Evolutionary conservation across 257 asterid genomes (phyloP), one percentile per base, ranked within the genome.

Genomic region (Nicotiana undulata): DNA sequence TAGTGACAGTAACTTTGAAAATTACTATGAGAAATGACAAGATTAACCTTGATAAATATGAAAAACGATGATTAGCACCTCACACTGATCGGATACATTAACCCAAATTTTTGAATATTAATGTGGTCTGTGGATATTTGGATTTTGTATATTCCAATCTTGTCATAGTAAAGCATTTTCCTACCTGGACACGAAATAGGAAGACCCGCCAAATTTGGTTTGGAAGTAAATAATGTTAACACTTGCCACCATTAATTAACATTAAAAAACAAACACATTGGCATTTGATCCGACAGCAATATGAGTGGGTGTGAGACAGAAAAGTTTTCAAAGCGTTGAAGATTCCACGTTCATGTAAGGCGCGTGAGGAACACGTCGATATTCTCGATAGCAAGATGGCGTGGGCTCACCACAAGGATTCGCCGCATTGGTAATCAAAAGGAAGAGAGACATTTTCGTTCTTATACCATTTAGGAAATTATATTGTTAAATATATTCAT

Each of bases 351-450:
- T 4, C 58, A 68, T 44, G 58, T 44, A 5, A 1, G 77, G 77
- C n/a, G 58, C 34, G 77, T 70, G 58, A 12, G 20, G 1, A 70
- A 3, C 77, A 70, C 32, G 58, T 6, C 2, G 0, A 4, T 51
- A 34, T 18, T 22, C 17, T 67, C 0, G 37, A n/a, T 18, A 37
- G 55, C 8, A 70, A 24, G 59, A 70, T 70, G 34, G 77, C 12
- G 77, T 70, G 77, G 77, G 58, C 59, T 22, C 77, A 22, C 13
- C 34, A 22, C 77, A 70, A 70, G 77, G 77, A 70, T 70, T 70
- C 58, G 77, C 76, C 76, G 55, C 76, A 67, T n/a, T 67, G 55
- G 76, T 10, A n/a, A n/a, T 22, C n/a, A 34, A 9, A 40, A 20
- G 40, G 31, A 3, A 1, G 28, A n/a, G n/a, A n/a, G n/a, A n/a